phyloP scores from a whole-genome alignment of 1,139 yeast species.

The Lodderomyces oxycetoniae region DNA sequence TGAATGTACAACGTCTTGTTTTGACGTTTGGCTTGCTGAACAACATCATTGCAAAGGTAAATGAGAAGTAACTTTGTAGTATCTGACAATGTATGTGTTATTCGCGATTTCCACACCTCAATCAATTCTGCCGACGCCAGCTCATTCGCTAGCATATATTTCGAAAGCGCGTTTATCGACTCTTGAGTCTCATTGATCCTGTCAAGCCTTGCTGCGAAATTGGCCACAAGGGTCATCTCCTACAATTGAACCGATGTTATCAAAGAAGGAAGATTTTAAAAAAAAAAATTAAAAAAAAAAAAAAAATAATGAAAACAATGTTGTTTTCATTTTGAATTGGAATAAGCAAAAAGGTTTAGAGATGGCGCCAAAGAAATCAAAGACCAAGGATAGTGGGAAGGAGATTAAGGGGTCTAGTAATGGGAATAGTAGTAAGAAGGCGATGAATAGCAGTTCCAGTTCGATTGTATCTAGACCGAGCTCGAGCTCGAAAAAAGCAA shows the following conservation, averaged over 20 bases:
- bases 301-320: constrained; percentile 5
- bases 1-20: constrained; percentile 54
- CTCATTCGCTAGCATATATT: constrained; percentile 74
- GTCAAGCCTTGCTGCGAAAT: constrained; percentile 51
- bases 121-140: constrained; percentile 45
- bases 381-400: neutral
- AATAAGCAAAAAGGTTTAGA: too few relatives aligned
- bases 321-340: constrained; percentile 1
- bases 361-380: constrained; percentile 4
- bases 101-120: constrained; percentile 50
- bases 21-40: constrained; percentile 73
- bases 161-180: constrained; percentile 75
- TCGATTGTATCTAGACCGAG: neutral
- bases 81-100: constrained; percentile 26
- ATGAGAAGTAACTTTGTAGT: constrained; percentile 54
- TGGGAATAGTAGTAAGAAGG: neutral
- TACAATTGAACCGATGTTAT: too few relatives aligned
- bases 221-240: constrained; percentile 21
- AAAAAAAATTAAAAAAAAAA: constrained; percentile 3
- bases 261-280: constrained; percentile 2
- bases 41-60: constrained; percentile 78
- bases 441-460: neutral
- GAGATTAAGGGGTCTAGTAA: neutral
- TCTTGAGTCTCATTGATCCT: constrained; percentile 74
- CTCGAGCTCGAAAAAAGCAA: constrained; percentile 2